These are phyloP conservation scores for Penicillium vulpinum DNA, from an alignment of 2,329 filamentous ascomycete species.

Conservation along the genomic window DNA sequence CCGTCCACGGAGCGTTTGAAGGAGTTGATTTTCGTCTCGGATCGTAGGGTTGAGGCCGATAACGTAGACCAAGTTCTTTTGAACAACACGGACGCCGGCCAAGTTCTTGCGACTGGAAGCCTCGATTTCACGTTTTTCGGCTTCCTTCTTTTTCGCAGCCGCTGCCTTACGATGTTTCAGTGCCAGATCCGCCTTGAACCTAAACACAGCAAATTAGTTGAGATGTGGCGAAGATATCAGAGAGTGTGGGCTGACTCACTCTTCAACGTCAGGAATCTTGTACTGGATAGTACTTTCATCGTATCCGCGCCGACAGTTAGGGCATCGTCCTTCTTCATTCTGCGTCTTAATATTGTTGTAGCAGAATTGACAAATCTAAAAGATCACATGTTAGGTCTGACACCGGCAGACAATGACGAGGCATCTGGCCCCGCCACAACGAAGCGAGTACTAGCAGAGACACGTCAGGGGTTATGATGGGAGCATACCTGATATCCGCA, in stretches of 20 bases:
- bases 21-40: conserved; percentile 79
- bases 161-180: conserved; percentile 89
- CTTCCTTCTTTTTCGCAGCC: conserved; percentile 86
- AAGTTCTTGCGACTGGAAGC: conserved; percentile 94
- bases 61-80: conserved; percentile 98
- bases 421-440: too few species aligned
- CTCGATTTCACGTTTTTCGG: conserved; percentile 93
- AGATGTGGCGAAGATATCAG: conserved; percentile 8
- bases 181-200: conserved; percentile 53
- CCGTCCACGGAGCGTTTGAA: conserved; percentile 83
- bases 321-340: conserved; percentile 87
- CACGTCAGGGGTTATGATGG: neutral
- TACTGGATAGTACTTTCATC: conserved; percentile 97
- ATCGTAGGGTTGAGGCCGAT: conserved; percentile 90
- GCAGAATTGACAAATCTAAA: conserved; percentile 96
- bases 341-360: conserved; percentile 99
- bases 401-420: neutral
- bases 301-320: conserved; percentile 93
- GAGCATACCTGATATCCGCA: conserved; percentile 89
- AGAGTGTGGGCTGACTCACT: conserved; percentile 62
- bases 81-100: conserved; percentile 90
- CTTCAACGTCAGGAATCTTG: conserved; percentile 91
- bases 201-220: conserved; percentile 30
- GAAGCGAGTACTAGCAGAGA: neutral
- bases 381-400: conserved; percentile 11